phyloP scores from a whole-genome alignment of 2,329 filamentous ascomycete species.

The Pseudogymnoascus sp. region DNA sequence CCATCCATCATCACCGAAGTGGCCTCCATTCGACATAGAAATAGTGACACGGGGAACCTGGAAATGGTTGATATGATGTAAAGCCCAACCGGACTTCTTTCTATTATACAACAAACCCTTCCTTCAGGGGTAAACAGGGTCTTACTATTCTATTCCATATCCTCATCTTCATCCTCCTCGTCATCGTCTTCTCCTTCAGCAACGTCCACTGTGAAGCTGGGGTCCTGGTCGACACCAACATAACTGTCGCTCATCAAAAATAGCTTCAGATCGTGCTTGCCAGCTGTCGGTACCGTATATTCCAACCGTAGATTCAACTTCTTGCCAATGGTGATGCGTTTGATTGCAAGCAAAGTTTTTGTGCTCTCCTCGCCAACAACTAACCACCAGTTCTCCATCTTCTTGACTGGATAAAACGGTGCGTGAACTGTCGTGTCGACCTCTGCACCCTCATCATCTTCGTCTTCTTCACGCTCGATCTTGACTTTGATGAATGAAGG shows the following conservation, averaged over 20 bases:
- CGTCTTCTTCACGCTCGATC: conserved; percentile 73
- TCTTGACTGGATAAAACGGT: conserved; percentile 85
- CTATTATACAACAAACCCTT: conserved; percentile 8
- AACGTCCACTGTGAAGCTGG: conserved; percentile 75
- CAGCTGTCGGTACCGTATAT: conserved; percentile 77
- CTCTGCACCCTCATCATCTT: conserved; percentile 60
- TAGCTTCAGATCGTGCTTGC: conserved; percentile 80
- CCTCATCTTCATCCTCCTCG: conserved; percentile 71
- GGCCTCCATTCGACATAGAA: background rate
- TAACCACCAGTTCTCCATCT: conserved; percentile 98
- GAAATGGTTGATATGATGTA: conserved; percentile 3
- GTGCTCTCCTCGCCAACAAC: conserved; percentile 89
- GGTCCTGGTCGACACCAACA: conserved; percentile 92
- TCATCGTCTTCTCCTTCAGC: conserved; percentile 95
- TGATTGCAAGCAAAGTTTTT: conserved; percentile 84
- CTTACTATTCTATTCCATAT: conserved; percentile 24
- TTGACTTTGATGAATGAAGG: conserved; percentile 77
- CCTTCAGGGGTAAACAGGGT: conserved; percentile 8
- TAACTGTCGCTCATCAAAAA: conserved; percentile 98
- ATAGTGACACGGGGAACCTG: background rate
- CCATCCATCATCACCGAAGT: background rate
- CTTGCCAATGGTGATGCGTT: conserved; percentile 79
- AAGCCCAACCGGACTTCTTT: background rate
- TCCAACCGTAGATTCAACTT: conserved; percentile 75
- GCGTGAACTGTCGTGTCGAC: conserved; percentile 83